These are phyloP conservation scores for Flaveria robusta DNA, from an alignment of 129 eudicot species.

Conservation along the genomic window DNA sequence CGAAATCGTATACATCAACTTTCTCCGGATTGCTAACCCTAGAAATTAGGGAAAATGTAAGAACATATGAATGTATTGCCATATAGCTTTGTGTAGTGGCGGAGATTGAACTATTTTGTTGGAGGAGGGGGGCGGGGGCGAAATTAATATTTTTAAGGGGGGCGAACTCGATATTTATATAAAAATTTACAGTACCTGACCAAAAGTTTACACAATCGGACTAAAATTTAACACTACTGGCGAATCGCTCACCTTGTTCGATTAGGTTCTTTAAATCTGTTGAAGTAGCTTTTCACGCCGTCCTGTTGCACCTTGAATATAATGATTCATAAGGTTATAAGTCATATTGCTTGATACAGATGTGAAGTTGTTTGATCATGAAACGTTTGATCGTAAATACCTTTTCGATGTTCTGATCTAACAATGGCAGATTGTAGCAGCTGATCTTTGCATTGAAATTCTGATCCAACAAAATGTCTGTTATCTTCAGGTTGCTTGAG, in stretches of 20 bases:
- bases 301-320: conserved; percentile 47
- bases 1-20: conserved; percentile 66
- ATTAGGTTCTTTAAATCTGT: conserved; percentile 52
- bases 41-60: neutral
- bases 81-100: neutral
- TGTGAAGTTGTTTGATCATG: neutral
- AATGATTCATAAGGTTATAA: conserved; percentile 1
- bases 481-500: conserved; percentile 65
- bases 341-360: neutral
- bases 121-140: too few species aligned
- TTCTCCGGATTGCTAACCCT: conserved; percentile 62
- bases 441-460: conserved; percentile 70
- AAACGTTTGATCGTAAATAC: conserved; percentile 38
- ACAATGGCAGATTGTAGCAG: conserved; percentile 74
- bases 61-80: neutral
- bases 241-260: conserved; percentile 49
- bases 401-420: conserved; percentile 52
- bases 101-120: too few species aligned
- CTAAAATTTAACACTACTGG: too few species aligned
- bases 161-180: too few species aligned
- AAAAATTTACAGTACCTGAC: too few species aligned
- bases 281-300: conserved; percentile 32
- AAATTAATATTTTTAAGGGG: too few species aligned
- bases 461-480: conserved; percentile 78
- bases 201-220: too few species aligned